Evolutionary conservation across 352 stramenopile genomes (phyloP).

Genomic region (Phytophthora idaei): DNA sequence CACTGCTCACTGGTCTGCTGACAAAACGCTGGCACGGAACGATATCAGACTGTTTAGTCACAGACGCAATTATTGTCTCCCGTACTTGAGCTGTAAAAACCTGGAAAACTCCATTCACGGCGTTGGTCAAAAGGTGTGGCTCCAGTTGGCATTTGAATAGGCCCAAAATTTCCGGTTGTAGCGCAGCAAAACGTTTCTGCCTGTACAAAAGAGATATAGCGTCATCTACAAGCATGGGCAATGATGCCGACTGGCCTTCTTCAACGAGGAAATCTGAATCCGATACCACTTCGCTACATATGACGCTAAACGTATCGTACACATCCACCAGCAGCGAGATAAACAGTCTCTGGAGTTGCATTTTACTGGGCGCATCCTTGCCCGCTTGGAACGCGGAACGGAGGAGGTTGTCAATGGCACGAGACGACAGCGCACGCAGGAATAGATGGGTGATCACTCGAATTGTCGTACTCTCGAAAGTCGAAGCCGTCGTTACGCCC

Average conservation of each 20-base stretch:
- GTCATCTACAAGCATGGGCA: neutral
- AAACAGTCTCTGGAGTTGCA: neutral
- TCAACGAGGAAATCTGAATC: neutral
- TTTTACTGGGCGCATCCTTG: neutral
- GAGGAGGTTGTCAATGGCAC: neutral
- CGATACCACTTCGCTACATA: neutral
- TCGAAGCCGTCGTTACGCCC: no score
- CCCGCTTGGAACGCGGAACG: neutral
- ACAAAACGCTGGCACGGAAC: neutral
- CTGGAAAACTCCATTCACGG: neutral
- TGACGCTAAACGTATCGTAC: neutral
- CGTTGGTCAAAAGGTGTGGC: neutral
- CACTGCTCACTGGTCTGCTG: no score
- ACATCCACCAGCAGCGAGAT: neutral
- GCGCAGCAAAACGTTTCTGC: neutral
- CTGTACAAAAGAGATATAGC: neutral
- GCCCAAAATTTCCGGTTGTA: neutral
- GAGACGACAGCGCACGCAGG: neutral
- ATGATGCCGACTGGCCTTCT: neutral
- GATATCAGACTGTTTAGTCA: neutral
- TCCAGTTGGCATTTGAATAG: neutral
- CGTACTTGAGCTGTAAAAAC: neutral
- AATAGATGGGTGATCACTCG: neutral
- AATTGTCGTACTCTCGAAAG: neutral
- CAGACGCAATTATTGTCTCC: neutral